Conservation (phyloP, 2,329 filamentous ascomycete genomes). For the Fusarium solani-melongenae region DNA sequence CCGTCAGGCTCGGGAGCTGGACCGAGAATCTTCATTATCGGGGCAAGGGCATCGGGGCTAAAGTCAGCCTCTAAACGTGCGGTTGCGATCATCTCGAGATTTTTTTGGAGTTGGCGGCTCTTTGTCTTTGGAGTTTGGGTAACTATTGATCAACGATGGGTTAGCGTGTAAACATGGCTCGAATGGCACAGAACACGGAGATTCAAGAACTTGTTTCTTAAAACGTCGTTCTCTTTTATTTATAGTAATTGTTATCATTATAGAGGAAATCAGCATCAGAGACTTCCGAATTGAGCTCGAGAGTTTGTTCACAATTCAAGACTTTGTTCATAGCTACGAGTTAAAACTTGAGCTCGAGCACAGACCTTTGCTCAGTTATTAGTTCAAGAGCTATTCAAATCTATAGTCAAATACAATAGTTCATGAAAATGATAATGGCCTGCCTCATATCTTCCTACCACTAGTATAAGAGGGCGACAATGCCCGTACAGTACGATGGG, state of each 20-base stretch:
- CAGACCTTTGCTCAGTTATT: not conserved
- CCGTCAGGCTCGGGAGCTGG: conserved; percentile 80
- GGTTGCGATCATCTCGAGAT: not conserved
- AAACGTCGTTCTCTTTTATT: not conserved
- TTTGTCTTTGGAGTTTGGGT: conserved; percentile 6
- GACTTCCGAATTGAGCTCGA: not conserved
- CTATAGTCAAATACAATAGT: not conserved
- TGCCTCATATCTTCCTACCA: too few relatives aligned
- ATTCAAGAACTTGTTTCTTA: conserved; percentile 19
- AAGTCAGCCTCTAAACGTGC: conserved; percentile 48
- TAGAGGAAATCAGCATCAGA: not conserved
- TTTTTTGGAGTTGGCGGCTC: conserved; percentile 22
- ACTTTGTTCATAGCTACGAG: not conserved
- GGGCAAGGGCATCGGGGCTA: conserved; percentile 77
- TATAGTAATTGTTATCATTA: not conserved
- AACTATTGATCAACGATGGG: not conserved
- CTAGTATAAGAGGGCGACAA: not conserved
- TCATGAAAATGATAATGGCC: not conserved
- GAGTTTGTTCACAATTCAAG: not conserved
- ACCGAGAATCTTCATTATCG: conserved; percentile 76
- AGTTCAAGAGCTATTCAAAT: not conserved
- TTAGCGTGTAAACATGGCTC: not conserved
- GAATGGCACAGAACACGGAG: not conserved
- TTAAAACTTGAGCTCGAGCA: not conserved
- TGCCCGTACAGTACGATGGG: not conserved